Conservation (phyloP, 768 basidiomycete species). For the Boletus rubescentipes region DNA sequence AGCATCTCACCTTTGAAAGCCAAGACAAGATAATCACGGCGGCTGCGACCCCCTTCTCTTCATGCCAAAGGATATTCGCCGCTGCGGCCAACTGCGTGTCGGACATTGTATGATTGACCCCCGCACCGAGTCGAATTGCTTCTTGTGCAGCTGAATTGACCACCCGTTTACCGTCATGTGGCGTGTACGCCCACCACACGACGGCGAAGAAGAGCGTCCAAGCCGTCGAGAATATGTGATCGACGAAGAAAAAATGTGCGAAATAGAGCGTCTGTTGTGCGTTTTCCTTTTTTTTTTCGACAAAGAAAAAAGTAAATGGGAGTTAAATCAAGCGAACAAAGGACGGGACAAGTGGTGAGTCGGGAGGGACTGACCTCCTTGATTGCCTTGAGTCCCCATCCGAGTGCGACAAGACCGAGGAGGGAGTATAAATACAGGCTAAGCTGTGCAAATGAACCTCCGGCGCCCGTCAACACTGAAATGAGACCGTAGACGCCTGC, state of each 20-base stretch:
- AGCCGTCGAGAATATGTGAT: constrained; percentile 85
- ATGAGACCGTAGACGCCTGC: constrained; percentile 97
- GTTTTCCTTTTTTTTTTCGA: constrained; percentile 64
- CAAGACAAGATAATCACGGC: constrained; percentile 80
- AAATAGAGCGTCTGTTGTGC: constrained; percentile 81
- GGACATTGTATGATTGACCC: constrained; percentile 53
- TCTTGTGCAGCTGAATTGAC: constrained; percentile 88
- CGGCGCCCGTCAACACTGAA: constrained; percentile 84
- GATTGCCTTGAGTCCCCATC: constrained; percentile 87
- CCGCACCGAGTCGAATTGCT: constrained; percentile 68
- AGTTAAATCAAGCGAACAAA: constrained; percentile 12
- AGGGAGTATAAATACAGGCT: constrained; percentile 94
- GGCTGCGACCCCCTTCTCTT: constrained; percentile 82
- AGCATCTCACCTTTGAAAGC: constrained; percentile 74
- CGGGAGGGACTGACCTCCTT: constrained; percentile 60
- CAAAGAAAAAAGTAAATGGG: neutral
- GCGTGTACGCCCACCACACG: constrained; percentile 87
- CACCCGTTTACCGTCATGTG: constrained; percentile 84
- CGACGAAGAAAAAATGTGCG: constrained; percentile 88
- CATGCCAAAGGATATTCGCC: constrained; percentile 83
- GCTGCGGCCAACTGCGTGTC: constrained; percentile 66
- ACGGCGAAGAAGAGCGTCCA: constrained; percentile 94
- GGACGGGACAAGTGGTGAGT: neutral
- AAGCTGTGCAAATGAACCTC: constrained; percentile 91
- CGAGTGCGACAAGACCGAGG: constrained; percentile 71